Conservation (phyloP, 176 grass and related monocot genomes). For the Hsuehochloa calcarea region DNA sequence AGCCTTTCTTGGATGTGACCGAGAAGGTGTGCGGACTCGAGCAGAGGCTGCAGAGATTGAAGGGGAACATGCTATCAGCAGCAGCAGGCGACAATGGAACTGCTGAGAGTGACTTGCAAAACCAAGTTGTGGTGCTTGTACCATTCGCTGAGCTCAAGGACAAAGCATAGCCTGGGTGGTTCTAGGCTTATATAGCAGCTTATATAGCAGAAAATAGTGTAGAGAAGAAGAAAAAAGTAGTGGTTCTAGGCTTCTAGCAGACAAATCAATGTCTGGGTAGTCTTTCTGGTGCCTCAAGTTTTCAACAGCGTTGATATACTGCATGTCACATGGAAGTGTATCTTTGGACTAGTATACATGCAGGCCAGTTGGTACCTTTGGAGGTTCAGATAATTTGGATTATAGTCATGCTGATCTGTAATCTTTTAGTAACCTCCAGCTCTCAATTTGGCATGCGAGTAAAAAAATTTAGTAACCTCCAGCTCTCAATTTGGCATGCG, state of each 20-base stretch:
- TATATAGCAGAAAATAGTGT: constrained; percentile 35
- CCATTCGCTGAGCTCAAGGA: constrained; percentile 65
- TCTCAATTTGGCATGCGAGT: neutral
- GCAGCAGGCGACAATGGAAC: neutral
- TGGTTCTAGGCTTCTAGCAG: constrained; percentile 11
- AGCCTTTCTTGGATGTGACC: constrained; percentile 51
- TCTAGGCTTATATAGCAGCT: too few relatives aligned
- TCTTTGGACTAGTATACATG: neutral
- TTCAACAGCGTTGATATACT: neutral
- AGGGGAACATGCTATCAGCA: constrained; percentile 49
- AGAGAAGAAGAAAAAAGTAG: constrained; percentile 5
- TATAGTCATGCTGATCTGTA: neutral
- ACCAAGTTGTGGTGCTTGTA: constrained; percentile 58
- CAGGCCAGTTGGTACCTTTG: neutral
- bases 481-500: neutral
- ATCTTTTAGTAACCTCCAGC: neutral
- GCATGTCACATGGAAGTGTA: neutral
- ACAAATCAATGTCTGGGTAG: constrained; percentile 8
- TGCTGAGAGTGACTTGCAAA: constrained; percentile 2
- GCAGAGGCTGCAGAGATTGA: constrained; percentile 60
- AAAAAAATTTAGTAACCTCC: neutral
- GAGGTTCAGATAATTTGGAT: neutral
- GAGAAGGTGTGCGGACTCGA: constrained; percentile 58
- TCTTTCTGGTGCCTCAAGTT: constrained; percentile 1
- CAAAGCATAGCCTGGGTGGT: constrained; percentile 37